Evolutionary conservation across 202 grass and related monocot genomes (phyloP).

Genomic region (Cymbopogon flexuosus): DNA sequence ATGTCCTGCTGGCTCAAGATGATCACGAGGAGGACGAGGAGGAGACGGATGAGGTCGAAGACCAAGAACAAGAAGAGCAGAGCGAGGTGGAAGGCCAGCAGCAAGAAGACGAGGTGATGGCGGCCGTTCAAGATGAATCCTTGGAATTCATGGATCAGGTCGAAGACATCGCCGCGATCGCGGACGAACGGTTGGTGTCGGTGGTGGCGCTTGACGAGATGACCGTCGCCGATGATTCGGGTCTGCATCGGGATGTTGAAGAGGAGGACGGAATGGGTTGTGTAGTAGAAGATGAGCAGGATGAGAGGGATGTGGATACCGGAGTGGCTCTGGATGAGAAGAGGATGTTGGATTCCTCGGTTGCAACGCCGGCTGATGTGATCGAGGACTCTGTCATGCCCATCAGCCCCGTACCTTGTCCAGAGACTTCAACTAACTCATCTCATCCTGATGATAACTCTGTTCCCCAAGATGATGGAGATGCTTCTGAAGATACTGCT

Average conservation of each 20-base stretch:
- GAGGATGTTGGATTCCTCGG: constrained; percentile 38
- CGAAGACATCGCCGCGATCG: constrained; percentile 17
- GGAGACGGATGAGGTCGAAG: neutral
- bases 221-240: constrained; percentile 32
- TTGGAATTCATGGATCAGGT: constrained; percentile 30
- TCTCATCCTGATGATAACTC: constrained; percentile 14
- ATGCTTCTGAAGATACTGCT: constrained; percentile 21
- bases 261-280: neutral
- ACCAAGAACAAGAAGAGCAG: neutral
- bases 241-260: constrained; percentile 4
- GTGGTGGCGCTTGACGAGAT: constrained; percentile 47
- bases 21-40: constrained; percentile 33
- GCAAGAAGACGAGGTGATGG: neutral
- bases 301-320: constrained; percentile 23
- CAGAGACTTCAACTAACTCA: neutral
- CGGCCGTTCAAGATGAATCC: constrained; percentile 31
- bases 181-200: constrained; percentile 32
- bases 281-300: neutral
- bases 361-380: neutral
- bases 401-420: neutral
- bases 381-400: constrained; percentile 22
- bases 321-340: constrained; percentile 43
- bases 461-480: neutral
- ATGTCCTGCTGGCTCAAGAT: constrained; percentile 44
- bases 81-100: neutral